A percentile compares a stretch with the other conserved stretches of the same genome.
These are phyloP conservation scores for Botrytis byssoidea DNA, from an alignment of 2,329 filamentous ascomycete species.

Conservation along the genomic window DNA sequence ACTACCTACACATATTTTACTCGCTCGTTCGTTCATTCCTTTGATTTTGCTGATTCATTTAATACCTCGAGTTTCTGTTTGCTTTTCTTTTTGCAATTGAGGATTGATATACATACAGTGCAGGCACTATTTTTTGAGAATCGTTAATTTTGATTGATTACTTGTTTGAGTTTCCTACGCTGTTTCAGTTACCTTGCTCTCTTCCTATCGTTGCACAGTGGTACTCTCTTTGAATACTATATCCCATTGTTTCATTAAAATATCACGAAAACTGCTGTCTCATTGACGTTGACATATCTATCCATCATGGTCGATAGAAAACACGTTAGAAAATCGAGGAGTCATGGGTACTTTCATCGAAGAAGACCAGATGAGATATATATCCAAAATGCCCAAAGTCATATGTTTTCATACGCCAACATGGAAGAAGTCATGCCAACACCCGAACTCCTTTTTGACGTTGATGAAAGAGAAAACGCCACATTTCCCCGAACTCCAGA, in stretches of 20 bases:
- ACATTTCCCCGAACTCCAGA: not conserved
- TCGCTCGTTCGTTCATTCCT: not conserved
- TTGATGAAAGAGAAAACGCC: not conserved
- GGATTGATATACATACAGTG: not conserved
- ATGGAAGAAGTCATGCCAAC: not conserved
- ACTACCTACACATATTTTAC: not conserved
- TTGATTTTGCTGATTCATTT: not conserved
- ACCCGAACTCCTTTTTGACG: not conserved
- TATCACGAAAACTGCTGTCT: not conserved
- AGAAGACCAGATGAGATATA: slow-evolving; percentile 12
- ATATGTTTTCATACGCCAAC: not conserved
- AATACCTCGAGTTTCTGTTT: not conserved
- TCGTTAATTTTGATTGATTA: not conserved
- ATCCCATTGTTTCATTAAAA: not conserved
- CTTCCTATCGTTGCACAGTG: not conserved
- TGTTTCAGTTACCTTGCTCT: not conserved
- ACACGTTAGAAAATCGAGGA: slow-evolving; percentile 1
- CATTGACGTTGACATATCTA: not conserved
- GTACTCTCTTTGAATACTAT: not conserved
- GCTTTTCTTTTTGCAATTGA: not conserved
- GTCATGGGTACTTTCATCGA: slow-evolving; percentile 7
- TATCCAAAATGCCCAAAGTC: not conserved
- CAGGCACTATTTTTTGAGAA: slow-evolving; percentile 1
- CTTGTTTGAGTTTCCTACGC: not conserved
- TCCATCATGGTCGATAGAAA: slow-evolving; percentile 3